Conservation (phyloP, 2,329 filamentous ascomycete species). For the Aspergillus piperis region DNA sequence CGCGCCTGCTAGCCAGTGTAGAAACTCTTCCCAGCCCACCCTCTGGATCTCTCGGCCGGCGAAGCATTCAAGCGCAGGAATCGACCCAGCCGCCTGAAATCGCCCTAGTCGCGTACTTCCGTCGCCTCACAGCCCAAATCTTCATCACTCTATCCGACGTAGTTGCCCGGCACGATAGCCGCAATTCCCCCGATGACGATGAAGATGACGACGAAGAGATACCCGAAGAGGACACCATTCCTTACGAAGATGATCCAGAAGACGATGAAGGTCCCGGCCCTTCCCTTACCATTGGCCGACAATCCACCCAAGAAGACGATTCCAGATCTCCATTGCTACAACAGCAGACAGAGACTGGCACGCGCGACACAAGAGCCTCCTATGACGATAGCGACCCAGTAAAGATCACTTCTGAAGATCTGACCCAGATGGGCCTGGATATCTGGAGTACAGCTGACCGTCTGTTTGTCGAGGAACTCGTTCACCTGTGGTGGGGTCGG, state of each 20-base stretch:
- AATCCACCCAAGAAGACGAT: conserved; percentile 31
- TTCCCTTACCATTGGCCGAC: conserved; percentile 26
- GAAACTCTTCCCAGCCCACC: conserved; percentile 35
- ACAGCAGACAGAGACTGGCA: conserved; percentile 14
- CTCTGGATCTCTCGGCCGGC: conserved; percentile 27
- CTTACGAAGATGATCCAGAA: conserved; percentile 12
- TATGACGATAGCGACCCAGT: conserved; percentile 29
- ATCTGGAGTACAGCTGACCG: conserved; percentile 51
- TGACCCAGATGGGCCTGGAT: conserved; percentile 52
- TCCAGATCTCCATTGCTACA: conserved; percentile 29
- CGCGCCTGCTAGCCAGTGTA: conserved; percentile 39
- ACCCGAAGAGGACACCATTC: neutral
- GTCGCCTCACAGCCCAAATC: conserved; percentile 49
- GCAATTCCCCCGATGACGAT: conserved; percentile 14
- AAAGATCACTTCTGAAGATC: conserved; percentile 46
- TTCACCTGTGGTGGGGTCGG: conserved; percentile 50
- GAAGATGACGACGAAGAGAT: conserved; percentile 1
- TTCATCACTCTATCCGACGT: conserved; percentile 48
- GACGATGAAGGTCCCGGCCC: conserved; percentile 22
- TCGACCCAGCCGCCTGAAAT: conserved; percentile 45
- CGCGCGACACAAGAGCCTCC: neutral
- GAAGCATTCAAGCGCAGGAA: conserved; percentile 31
- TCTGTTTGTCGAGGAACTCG: conserved; percentile 48
- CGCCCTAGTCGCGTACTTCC: conserved; percentile 53
- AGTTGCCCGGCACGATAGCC: conserved; percentile 43